Conservation (phyloP, 257 asterid genomes). For the Ballota nigra region DNA sequence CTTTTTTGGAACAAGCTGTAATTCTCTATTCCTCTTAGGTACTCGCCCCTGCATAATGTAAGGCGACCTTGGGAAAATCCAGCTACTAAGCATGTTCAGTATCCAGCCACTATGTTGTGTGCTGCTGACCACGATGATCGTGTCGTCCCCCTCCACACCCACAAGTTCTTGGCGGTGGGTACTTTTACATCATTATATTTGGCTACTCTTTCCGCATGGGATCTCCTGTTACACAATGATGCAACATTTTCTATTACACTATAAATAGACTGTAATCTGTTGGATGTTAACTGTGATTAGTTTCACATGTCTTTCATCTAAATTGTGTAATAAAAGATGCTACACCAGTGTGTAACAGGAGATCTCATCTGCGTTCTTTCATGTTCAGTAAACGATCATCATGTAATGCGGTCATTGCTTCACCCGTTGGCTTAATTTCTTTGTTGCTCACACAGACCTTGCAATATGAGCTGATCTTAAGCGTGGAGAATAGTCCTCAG, state of each 20-base stretch:
- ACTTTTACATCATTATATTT: neutral
- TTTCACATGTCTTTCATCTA: too few species aligned
- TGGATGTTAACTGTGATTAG: too few species aligned
- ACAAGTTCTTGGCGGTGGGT: slow-evolving; percentile 83
- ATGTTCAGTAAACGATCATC: too few species aligned
- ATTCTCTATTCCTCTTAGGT: slow-evolving; percentile 38
- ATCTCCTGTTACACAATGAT: too few species aligned
- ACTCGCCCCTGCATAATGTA: slow-evolving; percentile 90
- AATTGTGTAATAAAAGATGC: too few species aligned
- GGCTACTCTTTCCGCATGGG: too few species aligned
- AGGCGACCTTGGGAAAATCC: slow-evolving; percentile 84
- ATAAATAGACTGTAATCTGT: too few species aligned
- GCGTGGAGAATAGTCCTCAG: slow-evolving; percentile 64
- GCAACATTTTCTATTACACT: too few species aligned
- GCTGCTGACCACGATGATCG: slow-evolving; percentile 98
- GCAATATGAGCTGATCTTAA: slow-evolving; percentile 70
- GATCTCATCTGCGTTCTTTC: too few species aligned
- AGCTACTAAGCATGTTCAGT: slow-evolving; percentile 41
- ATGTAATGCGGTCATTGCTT: too few species aligned
- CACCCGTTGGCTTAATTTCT: too few species aligned
- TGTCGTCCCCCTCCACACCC: slow-evolving; percentile 89
- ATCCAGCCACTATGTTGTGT: slow-evolving; percentile 81
- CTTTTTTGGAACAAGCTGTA: neutral
- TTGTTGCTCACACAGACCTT: slow-evolving; percentile 47
- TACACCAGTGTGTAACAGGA: too few species aligned